Base-by-base conservation (phyloP, 768 basidiomycete species). In the Cystobasidium ongulense region DNA sequence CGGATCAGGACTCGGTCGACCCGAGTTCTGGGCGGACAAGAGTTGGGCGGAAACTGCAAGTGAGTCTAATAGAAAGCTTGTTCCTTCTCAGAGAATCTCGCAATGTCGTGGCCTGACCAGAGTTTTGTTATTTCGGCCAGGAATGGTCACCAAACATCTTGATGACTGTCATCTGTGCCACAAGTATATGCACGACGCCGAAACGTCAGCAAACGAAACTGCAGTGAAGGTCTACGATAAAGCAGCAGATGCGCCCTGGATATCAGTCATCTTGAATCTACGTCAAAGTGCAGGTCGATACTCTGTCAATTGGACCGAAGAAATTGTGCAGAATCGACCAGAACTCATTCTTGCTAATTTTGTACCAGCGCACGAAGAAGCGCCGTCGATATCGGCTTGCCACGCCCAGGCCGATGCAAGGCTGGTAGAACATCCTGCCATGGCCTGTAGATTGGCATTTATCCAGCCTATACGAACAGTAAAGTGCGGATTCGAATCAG, bases 231-330 rank as follows among this genome's bases (percentile, higher is more conserved):
- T 54, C 7, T 54, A 54, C 53, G 53, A 54, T 7, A 54, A n/a
- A 54, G 53, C 53, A 54, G 29, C 7, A 54, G 53, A 54, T 23
- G 53, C 53, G 8, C 53, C 53, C 29, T 54, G 53, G 53, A 54
- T 54, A 54, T 54, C 53, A n/a, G 53, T 54, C 10, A 54, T 54
- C 53, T 54, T n/a, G n/a, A 54, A 54, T 54, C n/a, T 54, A 54
- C 53, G 53, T 54, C 53, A 54, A 29, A 23, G 53, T 29, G 53
- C 53, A 23, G 53, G 53, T 23, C 21, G 53, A 10, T 54, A 54
- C 29, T 54, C 53, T 8, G n/a, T 54, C n/a, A 29, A 54, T 54
- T 54, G 53, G 53, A 11, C n/a, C 8, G 29, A 54, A 29, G 29
- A 54, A 23, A n/a, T 7, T 23, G 8, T 54, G 8, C 29, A 23